Evolutionary conservation across 148 eudicot species (phyloP).

Genomic region (Spergularia bocconei): DNA sequence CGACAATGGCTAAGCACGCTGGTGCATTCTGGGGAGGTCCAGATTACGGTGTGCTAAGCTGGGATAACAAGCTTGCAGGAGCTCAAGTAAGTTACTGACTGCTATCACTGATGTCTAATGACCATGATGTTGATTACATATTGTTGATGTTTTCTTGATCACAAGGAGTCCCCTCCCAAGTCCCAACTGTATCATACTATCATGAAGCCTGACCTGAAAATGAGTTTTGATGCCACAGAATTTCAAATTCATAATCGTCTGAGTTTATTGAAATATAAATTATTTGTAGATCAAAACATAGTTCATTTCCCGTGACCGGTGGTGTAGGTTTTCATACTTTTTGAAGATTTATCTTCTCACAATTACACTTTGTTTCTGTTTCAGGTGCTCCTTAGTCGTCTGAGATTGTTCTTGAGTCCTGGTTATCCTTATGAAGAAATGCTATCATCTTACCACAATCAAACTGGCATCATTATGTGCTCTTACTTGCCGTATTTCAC

Average conservation of each 20-base stretch:
- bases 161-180: background rate
- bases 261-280: background rate
- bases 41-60: constrained; percentile 78
- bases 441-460: constrained; percentile 72
- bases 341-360: background rate
- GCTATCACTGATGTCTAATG: background rate
- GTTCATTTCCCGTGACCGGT: background rate
- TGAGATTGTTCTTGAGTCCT: constrained; percentile 85
- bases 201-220: background rate
- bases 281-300: background rate
- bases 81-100: constrained; percentile 66
- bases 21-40: constrained; percentile 91
- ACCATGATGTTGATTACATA: background rate
- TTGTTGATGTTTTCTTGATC: background rate
- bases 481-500: constrained; percentile 71
- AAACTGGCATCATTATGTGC: constrained; percentile 81
- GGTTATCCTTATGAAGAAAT: constrained; percentile 93
- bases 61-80: constrained; percentile 94
- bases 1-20: constrained; percentile 71
- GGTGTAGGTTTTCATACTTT: background rate
- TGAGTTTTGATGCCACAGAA: background rate
- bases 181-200: background rate
- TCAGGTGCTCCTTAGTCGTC: constrained; percentile 82
- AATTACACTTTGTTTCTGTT: background rate
- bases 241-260: too few species aligned